Percentiles rank a stretch among this genome's conserved stretches.
Conservation (phyloP, 1,139 yeast genomes). For the Arxiozyma slooffiae region DNA sequence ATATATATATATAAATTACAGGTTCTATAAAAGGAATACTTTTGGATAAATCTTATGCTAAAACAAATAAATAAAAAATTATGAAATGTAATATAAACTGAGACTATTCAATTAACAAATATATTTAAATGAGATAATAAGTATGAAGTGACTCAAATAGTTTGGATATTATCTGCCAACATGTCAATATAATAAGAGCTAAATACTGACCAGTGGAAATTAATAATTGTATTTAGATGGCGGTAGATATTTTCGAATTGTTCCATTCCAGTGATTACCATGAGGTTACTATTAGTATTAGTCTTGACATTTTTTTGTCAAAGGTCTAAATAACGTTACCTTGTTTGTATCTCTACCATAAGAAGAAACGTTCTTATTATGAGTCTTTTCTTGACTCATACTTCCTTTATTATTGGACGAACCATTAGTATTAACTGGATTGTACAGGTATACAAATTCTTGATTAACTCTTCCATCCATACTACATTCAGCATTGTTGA, state of each 20-base stretch:
- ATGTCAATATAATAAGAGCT: slow-evolving; percentile 28
- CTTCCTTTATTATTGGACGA: background rate
- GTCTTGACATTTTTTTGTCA: slow-evolving; percentile 1
- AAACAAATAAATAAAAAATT: too few species aligned
- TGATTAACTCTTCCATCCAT: slow-evolving; percentile 30
- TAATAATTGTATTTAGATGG: slow-evolving; percentile 28
- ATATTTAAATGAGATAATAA: too few species aligned
- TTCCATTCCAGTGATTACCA: slow-evolving; percentile 24
- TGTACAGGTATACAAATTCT: slow-evolving; percentile 27
- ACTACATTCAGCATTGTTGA: slow-evolving; percentile 25
- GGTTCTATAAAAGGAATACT: background rate
- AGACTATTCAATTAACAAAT: too few species aligned
- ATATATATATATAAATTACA: background rate
- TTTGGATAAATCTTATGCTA: background rate
- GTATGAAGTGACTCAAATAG: background rate
- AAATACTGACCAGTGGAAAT: slow-evolving; percentile 32
- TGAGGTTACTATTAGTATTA: slow-evolving; percentile 4
- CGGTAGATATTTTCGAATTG: slow-evolving; percentile 29
- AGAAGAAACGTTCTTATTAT: too few species aligned
- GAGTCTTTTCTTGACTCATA: background rate
- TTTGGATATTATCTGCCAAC: slow-evolving; percentile 19
- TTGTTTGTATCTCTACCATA: too few species aligned
- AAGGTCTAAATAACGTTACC: slow-evolving; percentile 2
- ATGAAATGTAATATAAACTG: too few species aligned
- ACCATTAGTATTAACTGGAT: background rate